A percentile compares a stretch with the other conserved stretches of the same genome.
Evolutionary conservation across 164 flowering plant species (phyloP).

Genomic region (Piper longum): DNA sequence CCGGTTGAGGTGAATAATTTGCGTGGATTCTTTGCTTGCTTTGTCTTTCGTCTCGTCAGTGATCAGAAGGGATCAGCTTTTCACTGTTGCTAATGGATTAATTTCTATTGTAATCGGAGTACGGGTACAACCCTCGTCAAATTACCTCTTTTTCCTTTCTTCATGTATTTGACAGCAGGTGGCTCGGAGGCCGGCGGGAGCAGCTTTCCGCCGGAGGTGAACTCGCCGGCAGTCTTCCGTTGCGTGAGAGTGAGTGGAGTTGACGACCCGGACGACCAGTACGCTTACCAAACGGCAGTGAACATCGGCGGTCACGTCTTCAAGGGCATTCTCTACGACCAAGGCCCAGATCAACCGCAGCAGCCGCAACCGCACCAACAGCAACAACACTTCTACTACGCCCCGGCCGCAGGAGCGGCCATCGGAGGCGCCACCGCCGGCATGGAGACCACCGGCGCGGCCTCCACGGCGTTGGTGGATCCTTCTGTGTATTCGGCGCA

Average conservation of each 20-base stretch:
- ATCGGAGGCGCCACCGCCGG: constrained; percentile 6
- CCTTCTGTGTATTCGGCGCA: constrained; percentile 58
- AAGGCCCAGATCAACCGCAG: constrained; percentile 43
- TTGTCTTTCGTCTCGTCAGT: neutral
- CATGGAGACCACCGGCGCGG: constrained; percentile 4
- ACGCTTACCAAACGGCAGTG: constrained; percentile 80
- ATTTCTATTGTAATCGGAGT: constrained; percentile 1
- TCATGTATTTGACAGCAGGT: constrained; percentile 23
- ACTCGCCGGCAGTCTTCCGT: constrained; percentile 49
- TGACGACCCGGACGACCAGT: constrained; percentile 52
- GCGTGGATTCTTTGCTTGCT: neutral
- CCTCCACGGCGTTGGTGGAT: constrained; percentile 26
- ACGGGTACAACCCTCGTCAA: neutral
- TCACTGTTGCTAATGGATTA: neutral
- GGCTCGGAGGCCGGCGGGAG: constrained; percentile 28
- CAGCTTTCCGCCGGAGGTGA: constrained; percentile 59
- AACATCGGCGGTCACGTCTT: constrained; percentile 83
- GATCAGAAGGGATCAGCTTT: neutral
- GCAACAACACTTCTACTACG: neutral
- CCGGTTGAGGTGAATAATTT: neutral
- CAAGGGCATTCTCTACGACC: constrained; percentile 83
- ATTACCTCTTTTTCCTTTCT: neutral
- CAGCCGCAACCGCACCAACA: constrained; percentile 9
- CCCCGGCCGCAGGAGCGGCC: constrained; percentile 6
- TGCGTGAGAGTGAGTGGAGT: constrained; percentile 58